Evolutionary conservation across 73 alveolate species (phyloP).

Genomic region (Stentor coeruleus): DNA sequence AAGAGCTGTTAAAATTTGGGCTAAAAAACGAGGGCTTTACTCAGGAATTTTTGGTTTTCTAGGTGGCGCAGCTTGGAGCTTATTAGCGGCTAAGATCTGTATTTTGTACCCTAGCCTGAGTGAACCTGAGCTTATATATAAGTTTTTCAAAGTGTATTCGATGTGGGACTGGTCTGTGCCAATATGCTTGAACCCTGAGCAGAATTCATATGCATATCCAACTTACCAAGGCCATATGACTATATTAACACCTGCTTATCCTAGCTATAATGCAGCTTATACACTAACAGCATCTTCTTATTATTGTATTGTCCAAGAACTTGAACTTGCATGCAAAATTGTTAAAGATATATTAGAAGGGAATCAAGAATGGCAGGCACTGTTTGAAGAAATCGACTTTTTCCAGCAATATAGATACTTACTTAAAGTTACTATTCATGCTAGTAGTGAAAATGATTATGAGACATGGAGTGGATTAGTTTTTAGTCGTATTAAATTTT

Average conservation of each 20-base stretch:
- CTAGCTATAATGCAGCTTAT: slow-evolving; percentile 82
- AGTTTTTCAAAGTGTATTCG: slow-evolving; percentile 72
- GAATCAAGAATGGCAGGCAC: slow-evolving; percentile 57
- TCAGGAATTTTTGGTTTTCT: slow-evolving; percentile 84
- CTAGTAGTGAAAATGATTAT: slow-evolving; percentile 33
- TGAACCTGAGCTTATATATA: slow-evolving; percentile 66
- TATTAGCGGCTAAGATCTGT: slow-evolving; percentile 84
- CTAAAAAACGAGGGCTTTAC: slow-evolving; percentile 91
- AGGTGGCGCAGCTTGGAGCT: slow-evolving; percentile 95
- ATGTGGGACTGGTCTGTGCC: slow-evolving; percentile 90
- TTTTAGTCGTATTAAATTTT: background rate
- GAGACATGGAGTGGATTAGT: slow-evolving; percentile 54
- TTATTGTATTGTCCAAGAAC: slow-evolving; percentile 69
- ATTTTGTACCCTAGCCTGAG: slow-evolving; percentile 66
- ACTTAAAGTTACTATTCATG: slow-evolving; percentile 67
- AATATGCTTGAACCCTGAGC: slow-evolving; percentile 58
- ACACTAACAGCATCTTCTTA: slow-evolving; percentile 64
- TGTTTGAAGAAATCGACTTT: slow-evolving; percentile 74
- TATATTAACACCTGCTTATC: slow-evolving; percentile 94
- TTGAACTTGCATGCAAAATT: slow-evolving; percentile 58
- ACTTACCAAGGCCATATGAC: slow-evolving; percentile 61
- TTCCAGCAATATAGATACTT: slow-evolving; percentile 64
- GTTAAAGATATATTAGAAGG: slow-evolving; percentile 48
- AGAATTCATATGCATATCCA: background rate
- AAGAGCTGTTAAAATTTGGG: slow-evolving; percentile 95